Percentiles rank a stretch among this genome's conserved stretches.
These are phyloP conservation scores for Solanum tarijense DNA, from an alignment of 257 asterid species.

Conservation along the genomic window DNA sequence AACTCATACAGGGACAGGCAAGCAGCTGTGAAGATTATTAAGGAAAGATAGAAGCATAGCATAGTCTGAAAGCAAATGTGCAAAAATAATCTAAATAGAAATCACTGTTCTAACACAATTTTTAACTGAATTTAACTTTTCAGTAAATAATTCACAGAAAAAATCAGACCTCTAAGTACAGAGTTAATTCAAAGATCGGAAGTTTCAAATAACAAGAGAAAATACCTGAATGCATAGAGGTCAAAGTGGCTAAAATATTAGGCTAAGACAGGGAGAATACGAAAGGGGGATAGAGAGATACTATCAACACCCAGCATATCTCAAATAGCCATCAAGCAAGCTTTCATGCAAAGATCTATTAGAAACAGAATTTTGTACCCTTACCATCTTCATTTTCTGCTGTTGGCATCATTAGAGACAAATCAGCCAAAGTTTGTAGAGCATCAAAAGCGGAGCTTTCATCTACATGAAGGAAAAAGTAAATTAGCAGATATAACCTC, in stretches of 20 bases:
- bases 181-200: not conserved
- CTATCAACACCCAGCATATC: not conserved
- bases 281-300: not conserved
- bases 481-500: not conserved
- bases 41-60: not conserved
- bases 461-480: slow-evolving; percentile 36
- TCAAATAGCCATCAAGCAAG: not conserved
- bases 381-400: slow-evolving; percentile 66
- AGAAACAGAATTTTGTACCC: slow-evolving; percentile 8
- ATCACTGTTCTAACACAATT: not conserved
- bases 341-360: not conserved
- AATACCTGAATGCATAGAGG: not conserved
- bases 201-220: not conserved
- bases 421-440: slow-evolving; percentile 75
- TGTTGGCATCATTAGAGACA: slow-evolving; percentile 70
- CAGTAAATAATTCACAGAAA: not conserved
- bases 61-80: not conserved
- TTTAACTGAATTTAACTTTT: not conserved
- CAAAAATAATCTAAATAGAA: not conserved
- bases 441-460: slow-evolving; percentile 70
- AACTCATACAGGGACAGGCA: not conserved
- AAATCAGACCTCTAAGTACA: not conserved
- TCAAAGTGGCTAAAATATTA: not conserved
- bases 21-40: not conserved
- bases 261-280: not conserved